Percentiles rank a stretch among this genome's conserved stretches.
These are phyloP conservation scores for Populus euphratica DNA, from an alignment of 345 rosid genomes.

Conservation along the genomic window DNA sequence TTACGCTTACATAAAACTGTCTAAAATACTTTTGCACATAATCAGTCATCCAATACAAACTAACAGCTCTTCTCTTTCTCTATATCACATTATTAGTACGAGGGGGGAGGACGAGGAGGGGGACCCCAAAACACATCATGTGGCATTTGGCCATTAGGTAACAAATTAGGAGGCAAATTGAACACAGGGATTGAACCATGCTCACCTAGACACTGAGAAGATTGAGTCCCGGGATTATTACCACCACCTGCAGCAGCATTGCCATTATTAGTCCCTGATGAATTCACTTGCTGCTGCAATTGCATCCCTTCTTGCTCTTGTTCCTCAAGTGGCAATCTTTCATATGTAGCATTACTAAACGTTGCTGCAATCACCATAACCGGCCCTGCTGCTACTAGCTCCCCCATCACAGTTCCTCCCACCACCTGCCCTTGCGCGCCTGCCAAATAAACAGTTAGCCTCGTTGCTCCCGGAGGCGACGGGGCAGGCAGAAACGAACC, in stretches of 20 bases:
- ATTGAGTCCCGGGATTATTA: constrained; percentile 27
- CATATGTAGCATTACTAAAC: constrained; percentile 73
- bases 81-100: constrained; percentile 27
- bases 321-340: constrained; percentile 68
- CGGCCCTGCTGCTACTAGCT: constrained; percentile 73
- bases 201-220: constrained; percentile 29
- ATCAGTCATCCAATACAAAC: constrained; percentile 19
- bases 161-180: constrained; percentile 61
- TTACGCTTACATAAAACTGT: constrained; percentile 24
- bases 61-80: neutral
- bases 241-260: constrained; percentile 11
- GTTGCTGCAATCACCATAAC: constrained; percentile 86
- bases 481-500: constrained; percentile 78
- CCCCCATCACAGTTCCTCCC: constrained; percentile 71
- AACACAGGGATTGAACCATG: constrained; percentile 55
- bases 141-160: constrained; percentile 66
- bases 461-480: constrained; percentile 71
- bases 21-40: constrained; percentile 14
- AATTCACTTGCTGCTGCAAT: constrained; percentile 37
- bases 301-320: constrained; percentile 42
- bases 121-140: constrained; percentile 77
- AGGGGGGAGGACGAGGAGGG: constrained; percentile 62
- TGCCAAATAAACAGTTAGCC: constrained; percentile 68
- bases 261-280: constrained; percentile 14
- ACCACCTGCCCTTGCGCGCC: constrained; percentile 92